Conservation (phyloP, 2,329 filamentous ascomycete species). For the Nakataea oryzae region DNA sequence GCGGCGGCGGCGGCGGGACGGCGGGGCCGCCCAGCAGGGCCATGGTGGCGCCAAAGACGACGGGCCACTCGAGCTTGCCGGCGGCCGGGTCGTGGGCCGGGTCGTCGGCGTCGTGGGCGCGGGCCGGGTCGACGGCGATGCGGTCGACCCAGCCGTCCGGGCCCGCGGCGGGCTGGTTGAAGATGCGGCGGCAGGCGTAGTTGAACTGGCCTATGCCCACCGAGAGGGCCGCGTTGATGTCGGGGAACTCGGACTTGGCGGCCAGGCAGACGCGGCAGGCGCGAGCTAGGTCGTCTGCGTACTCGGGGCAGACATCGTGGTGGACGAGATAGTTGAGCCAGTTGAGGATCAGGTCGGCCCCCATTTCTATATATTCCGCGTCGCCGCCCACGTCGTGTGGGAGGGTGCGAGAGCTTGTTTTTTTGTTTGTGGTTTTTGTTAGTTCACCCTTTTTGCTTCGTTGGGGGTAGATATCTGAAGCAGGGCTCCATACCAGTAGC, state of each 20-base stretch:
- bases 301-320: constrained; percentile 81
- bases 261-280: constrained; percentile 57
- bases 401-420: constrained; percentile 42
- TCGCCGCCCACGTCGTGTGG: constrained; percentile 46
- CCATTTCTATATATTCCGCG: constrained; percentile 41
- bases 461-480: too few relatives aligned
- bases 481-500: constrained; percentile 57
- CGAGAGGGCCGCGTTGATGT: constrained; percentile 37
- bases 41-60: neutral
- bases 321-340: constrained; percentile 82
- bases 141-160: constrained; percentile 13
- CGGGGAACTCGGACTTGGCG: constrained; percentile 57
- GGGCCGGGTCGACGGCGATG: constrained; percentile 22
- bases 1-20: neutral
- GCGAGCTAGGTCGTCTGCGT: constrained; percentile 52
- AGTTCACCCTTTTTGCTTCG: neutral
- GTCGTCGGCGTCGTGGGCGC: constrained; percentile 9
- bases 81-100: constrained; percentile 29
- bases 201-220: constrained; percentile 72
- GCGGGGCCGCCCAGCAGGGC: neutral
- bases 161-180: constrained; percentile 26
- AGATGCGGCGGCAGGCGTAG: constrained; percentile 58
- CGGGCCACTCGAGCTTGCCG: neutral
- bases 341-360: constrained; percentile 63
- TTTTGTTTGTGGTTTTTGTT: neutral